Evolutionary conservation across 495 filamentous ascomycete genomes (phyloP).

Genomic region (Neohortaea acidophila): DNA sequence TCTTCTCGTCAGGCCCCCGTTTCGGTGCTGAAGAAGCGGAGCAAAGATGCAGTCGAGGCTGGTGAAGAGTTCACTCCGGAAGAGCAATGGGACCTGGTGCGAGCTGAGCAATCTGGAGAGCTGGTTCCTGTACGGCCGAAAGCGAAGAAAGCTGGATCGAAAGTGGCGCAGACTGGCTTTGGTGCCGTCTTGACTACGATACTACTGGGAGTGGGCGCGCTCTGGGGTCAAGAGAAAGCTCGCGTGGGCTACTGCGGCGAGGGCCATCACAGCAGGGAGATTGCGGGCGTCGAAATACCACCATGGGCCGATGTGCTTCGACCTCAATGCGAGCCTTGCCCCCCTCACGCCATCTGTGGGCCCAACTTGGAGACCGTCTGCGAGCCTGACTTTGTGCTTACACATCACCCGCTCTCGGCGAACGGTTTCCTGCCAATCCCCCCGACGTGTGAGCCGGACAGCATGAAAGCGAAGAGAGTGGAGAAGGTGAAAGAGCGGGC

Average conservation of each 20-base stretch:
- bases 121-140: constrained; percentile 20
- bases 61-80: constrained; percentile 86
- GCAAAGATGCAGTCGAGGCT: constrained; percentile 28
- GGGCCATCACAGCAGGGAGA: constrained; percentile 39
- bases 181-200: constrained; percentile 52
- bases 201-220: constrained; percentile 54
- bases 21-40: constrained; percentile 27
- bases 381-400: constrained; percentile 73
- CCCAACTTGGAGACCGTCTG: constrained; percentile 59
- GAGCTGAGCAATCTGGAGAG: constrained; percentile 14
- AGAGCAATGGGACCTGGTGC: constrained; percentile 57
- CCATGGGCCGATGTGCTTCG: constrained; percentile 49
- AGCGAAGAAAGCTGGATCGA: constrained; percentile 14
- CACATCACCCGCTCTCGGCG: constrained; percentile 68
- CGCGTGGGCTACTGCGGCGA: constrained; percentile 90
- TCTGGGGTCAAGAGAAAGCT: constrained; percentile 88
- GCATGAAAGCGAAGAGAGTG: constrained; percentile 75
- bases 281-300: constrained; percentile 27
- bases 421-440: constrained; percentile 70
- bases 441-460: constrained; percentile 89
- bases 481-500: constrained; percentile 76
- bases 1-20: constrained; percentile 28
- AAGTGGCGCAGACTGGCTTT: constrained; percentile 37
- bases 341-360: constrained; percentile 80
- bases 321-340: constrained; percentile 82